Base-by-base conservation (phyloP, 1,284 basidiomycete genomes). In the Sporisorium sorghi region DNA sequence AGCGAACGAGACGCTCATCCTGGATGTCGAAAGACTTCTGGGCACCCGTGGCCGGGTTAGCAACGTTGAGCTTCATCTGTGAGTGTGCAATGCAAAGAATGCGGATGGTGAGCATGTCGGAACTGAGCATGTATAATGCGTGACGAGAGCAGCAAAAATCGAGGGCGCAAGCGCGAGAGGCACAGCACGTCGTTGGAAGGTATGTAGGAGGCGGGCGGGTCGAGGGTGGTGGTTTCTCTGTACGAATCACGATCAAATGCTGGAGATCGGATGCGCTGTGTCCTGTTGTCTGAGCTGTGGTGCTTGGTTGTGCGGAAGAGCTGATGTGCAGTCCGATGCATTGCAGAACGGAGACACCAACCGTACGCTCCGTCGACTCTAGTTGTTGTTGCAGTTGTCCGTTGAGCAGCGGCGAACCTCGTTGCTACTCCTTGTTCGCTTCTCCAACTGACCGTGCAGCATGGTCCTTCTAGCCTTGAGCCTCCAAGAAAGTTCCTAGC, bases 1-100 rank as follows among this genome's bases (percentile, higher is more conserved):
- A 86, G 86, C 94, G 93, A 87, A 88, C 91, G 88, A 90, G 89
- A 86, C 90, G 91, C 88, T 97, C 94, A 86, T 97, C 93, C 84
- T 97, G 93, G 86, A 95, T 86, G 86, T 95, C 93, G 88, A 97
- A 87, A 58, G 77, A 81, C 89, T 98, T 99, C 91, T 97, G 96
- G 84, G 92, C 91, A 86, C 94, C 95, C 77, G 95, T 97, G 82
- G 93, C 93, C 53, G 85, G 86, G 93, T 93, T 95, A 86, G 94
- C 92, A 87, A 97, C 92, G 89, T 96, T 97, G 87, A 97, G 88
- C 90, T 97, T 97, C 94, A 96, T 95, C 86, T 86, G 72, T 64
- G 44, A 24, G 26, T 39, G 28, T 11, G 17, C n/a, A n/a, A 32
- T 15, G 19, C 17, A 33, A 44, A 44, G 33, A n/a, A 32, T n/a